Base-by-base conservation (phyloP, 805 yeast genomes). In the Candida tammaniensis region DNA sequence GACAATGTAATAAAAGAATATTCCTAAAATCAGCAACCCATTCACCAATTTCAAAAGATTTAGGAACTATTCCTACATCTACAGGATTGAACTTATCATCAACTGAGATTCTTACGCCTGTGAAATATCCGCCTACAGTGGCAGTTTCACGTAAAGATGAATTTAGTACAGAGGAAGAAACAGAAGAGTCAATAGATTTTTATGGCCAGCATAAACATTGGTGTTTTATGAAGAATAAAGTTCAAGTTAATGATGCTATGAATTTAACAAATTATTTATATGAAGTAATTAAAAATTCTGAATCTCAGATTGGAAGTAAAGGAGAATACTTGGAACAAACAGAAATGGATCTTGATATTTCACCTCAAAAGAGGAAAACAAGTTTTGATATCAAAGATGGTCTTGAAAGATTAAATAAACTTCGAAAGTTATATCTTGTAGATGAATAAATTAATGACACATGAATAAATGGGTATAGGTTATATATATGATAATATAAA, bases 1-100 rank as follows among this genome's bases (percentile, higher is more conserved):
- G 48, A 18, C 55, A 55, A 37, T 67, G 73, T 40, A 64, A 66
- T 43, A 54, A 54, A 29, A 46, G 68, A 28, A 43, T 60, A 10
- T 61, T 61, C 35, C 33, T 65, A 19, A 44, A 54, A 26, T 40
- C 49, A 4, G 39, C 39, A 10, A 16, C 21, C 6, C 41, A 39
- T 31, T 30, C 38, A 10, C 38, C 43, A 10, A 27, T 36, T 7
- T 4, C 14, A 2, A 39, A 33, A 21, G 39, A 28, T 14, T 15
- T n/a, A 4, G 24, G 31, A 4, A 23, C 12, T 19, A 31, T 36
- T 3, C 36, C 36, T 5, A 12, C 20, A 8, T 33, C 44, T 14
- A 38, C 44, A n/a, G 47, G 45, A 4, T 27, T 51, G 13, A 36
- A 45, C 22, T 30, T 56, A n/a, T 44, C 54, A 9, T 28, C 51